Base-by-base conservation (phyloP, 495 filamentous ascomycete genomes). In the Darksidea phi region DNA sequence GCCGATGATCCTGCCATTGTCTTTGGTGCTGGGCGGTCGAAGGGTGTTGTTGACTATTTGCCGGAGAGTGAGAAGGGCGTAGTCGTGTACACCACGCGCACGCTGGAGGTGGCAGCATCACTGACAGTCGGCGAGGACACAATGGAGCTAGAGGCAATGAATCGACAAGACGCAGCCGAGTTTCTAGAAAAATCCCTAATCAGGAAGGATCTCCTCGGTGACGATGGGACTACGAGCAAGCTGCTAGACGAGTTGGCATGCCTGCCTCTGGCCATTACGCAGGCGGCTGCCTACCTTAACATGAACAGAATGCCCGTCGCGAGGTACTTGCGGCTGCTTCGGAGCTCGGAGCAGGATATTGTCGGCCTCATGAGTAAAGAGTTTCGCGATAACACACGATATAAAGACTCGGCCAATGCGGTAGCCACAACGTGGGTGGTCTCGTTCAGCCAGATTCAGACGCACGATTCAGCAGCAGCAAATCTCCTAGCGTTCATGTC, bases 241-340 rank as follows among this genome's bases (percentile, higher is more conserved):
- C 54, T 72, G n/a, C 60, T 71, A 1, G 26, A 54, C 15, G 66
- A 65, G 43, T 48, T 72, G 17, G 50, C 53, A 11, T 69, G 57
- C 37, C 57, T 72, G 8, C 69, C 70, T 24, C 53, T 72, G 25
- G 68, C 70, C 1, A 69, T 72, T 25, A 61, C 66, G 13, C 70
- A 72, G 51, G 70, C 68, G 8, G 66, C 70, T 0, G 69, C 70
- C 23, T 71, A 72, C 49, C 63, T 72, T 0, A 65, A 70, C 51
- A 59, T 1, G 20, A 68, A 59, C 58, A 43, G n/a, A 20, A 52
- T 55, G 37, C 61, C 67, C 37, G 50, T 70, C n/a, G 8, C 55
- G 0, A 61, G 70, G 23, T 71, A 69, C 49, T 18, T 69, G n/a
- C 46, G 46, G 45, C 60, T 67, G 24, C 49, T 71, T 6, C 17